Evolutionary conservation across 2,329 filamentous ascomycete genomes (phyloP).

Genomic region (Mycosphaerelloides madeirae): DNA sequence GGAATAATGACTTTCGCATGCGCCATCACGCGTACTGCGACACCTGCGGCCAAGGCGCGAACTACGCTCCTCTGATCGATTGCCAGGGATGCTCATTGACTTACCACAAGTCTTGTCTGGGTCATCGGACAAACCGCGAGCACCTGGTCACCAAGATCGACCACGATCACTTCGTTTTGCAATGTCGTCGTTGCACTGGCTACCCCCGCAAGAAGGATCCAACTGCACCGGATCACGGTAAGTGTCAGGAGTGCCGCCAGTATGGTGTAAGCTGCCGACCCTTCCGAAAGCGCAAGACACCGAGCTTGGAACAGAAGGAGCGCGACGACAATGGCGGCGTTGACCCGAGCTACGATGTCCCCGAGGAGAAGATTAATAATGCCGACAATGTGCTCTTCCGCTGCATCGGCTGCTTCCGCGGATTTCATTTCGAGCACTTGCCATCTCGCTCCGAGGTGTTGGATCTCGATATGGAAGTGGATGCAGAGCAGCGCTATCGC

Average conservation of each 20-base stretch:
- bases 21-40: conserved; percentile 70
- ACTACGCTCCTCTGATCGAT: conserved; percentile 68
- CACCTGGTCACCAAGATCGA: conserved; percentile 84
- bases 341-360: conserved; percentile 68
- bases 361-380: conserved; percentile 66
- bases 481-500: conserved; percentile 59
- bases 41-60: conserved; percentile 58
- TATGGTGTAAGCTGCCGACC: conserved; percentile 66
- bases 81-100: conserved; percentile 87
- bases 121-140: conserved; percentile 67
- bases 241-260: conserved; percentile 65
- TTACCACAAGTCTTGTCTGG: conserved; percentile 81
- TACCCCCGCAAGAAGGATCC: conserved; percentile 62
- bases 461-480: conserved; percentile 43
- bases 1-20: conserved; percentile 61
- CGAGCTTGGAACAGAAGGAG: conserved; percentile 77
- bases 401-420: conserved; percentile 70
- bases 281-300: conserved; percentile 67
- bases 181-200: conserved; percentile 82
- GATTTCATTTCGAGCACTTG: conserved; percentile 80
- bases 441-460: conserved; percentile 49
- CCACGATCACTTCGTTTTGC: conserved; percentile 73
- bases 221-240: conserved; percentile 63
- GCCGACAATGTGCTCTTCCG: conserved; percentile 73
- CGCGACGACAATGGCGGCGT: conserved; percentile 72